Evolutionary conservation across 768 basidiomycete genomes (phyloP).

Genomic region (Mycena epipterygia): DNA sequence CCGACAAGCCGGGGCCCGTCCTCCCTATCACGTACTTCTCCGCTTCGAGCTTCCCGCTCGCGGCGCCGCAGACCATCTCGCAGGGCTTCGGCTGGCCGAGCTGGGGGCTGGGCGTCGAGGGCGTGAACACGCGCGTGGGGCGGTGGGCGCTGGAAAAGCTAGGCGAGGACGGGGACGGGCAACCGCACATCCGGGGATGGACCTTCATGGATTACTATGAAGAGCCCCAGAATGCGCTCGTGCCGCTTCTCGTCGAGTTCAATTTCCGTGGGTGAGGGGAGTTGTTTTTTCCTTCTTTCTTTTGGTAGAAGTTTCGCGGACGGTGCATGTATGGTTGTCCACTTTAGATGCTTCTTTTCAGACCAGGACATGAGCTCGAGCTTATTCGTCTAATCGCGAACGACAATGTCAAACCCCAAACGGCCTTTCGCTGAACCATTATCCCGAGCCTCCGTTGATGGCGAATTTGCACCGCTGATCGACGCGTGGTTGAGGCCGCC

Average conservation of each 20-base stretch:
- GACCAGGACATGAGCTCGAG: no score
- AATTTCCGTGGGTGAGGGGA: constrained; percentile 71
- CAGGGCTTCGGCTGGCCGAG: constrained; percentile 88
- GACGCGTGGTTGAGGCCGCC: constrained; percentile 11
- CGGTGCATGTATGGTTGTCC: background rate
- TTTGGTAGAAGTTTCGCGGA: no score
- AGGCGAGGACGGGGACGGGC: constrained; percentile 39
- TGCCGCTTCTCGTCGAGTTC: constrained; percentile 81
- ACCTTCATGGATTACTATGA: constrained; percentile 80
- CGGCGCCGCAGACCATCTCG: constrained; percentile 82
- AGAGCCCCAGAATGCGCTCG: constrained; percentile 68
- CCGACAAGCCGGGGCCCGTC: constrained; percentile 52
- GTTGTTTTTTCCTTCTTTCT: no score
- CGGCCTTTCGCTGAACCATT: constrained; percentile 9
- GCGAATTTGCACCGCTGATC: constrained; percentile 1
- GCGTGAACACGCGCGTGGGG: constrained; percentile 84
- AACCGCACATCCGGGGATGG: constrained; percentile 79
- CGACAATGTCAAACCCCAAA: background rate
- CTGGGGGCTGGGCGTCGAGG: constrained; percentile 84
- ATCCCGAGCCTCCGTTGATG: background rate
- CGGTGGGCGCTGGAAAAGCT: constrained; percentile 78
- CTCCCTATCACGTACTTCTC: constrained; percentile 87
- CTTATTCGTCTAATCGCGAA: no score
- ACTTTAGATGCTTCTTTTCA: background rate
- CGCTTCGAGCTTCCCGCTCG: constrained; percentile 85